A percentile compares a stretch with the other conserved stretches of the same genome.
phyloP scores from a whole-genome alignment of 2,329 filamentous ascomycete genomes.

The Pseudocercospora crystallina region DNA sequence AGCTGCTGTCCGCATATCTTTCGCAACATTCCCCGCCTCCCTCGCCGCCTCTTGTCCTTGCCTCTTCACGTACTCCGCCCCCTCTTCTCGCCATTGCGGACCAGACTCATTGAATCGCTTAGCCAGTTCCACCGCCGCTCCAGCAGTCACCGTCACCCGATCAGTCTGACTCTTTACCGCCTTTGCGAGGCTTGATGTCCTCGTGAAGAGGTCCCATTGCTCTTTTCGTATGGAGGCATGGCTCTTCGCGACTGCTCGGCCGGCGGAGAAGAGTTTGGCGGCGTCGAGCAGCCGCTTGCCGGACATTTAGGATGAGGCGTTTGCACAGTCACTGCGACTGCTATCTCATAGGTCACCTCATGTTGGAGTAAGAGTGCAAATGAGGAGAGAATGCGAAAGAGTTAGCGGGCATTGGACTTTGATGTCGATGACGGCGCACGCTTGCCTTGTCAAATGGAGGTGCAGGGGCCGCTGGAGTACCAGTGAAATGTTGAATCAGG shows the following conservation, averaged over 20 bases:
- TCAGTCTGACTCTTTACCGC: slow-evolving; percentile 63
- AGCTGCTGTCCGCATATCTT: slow-evolving; percentile 10
- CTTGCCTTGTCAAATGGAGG: too few relatives aligned
- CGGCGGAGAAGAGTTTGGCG: slow-evolving; percentile 51
- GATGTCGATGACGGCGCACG: too few relatives aligned
- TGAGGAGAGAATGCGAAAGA: too few relatives aligned
- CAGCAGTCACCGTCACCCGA: slow-evolving; percentile 59
- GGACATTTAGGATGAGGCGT: slow-evolving; percentile 41
- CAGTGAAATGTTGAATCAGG: too few relatives aligned
- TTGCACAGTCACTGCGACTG: too few relatives aligned
- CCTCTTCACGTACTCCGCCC: slow-evolving; percentile 12
- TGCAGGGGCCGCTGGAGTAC: too few relatives aligned
- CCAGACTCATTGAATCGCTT: slow-evolving; percentile 56
- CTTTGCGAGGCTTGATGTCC: slow-evolving; percentile 65
- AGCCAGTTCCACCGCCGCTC: slow-evolving; percentile 60
- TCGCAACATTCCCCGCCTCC: slow-evolving; percentile 18
- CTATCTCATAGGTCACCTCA: too few relatives aligned
- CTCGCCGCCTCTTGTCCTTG: slow-evolving; percentile 32
- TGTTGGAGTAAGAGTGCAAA: too few relatives aligned
- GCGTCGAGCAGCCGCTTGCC: slow-evolving; percentile 53
- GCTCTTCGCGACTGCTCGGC: slow-evolving; percentile 48
- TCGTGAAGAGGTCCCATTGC: slow-evolving; percentile 63
- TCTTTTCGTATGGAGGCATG: slow-evolving; percentile 60
- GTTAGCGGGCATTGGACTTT: too few relatives aligned
- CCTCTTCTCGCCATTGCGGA: slow-evolving; percentile 32